These are phyloP conservation scores for Kluyveromyces sp. DNA, from an alignment of 1,139 yeast species.

Conservation along the genomic window DNA sequence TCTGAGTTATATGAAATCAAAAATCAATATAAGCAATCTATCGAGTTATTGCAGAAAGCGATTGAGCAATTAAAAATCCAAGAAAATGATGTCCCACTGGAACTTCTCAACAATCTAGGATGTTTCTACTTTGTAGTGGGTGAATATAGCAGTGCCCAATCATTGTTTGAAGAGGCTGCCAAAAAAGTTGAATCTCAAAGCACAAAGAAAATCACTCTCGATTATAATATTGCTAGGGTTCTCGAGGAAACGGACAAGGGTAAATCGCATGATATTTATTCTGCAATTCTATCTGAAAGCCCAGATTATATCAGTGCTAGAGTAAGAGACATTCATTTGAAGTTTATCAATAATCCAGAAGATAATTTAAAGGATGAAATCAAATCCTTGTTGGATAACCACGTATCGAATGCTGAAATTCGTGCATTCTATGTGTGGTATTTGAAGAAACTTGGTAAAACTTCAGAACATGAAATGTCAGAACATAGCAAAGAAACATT, in stretches of 20 bases:
- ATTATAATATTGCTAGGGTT: slow-evolving; percentile 58
- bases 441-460: slow-evolving; percentile 39
- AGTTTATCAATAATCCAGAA: slow-evolving; percentile 29
- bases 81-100: slow-evolving; percentile 50
- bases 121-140: slow-evolving; percentile 70
- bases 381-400: slow-evolving; percentile 43
- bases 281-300: slow-evolving; percentile 44
- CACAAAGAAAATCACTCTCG: slow-evolving; percentile 36
- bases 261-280: slow-evolving; percentile 38
- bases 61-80: slow-evolving; percentile 41
- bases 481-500: slow-evolving; percentile 79
- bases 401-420: slow-evolving; percentile 64
- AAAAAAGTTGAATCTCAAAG: slow-evolving; percentile 31
- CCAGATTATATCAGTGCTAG: slow-evolving; percentile 76
- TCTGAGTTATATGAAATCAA: slow-evolving; percentile 60
- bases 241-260: slow-evolving; percentile 39
- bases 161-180: slow-evolving; percentile 46
- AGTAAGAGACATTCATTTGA: slow-evolving; percentile 58
- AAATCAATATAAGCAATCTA: slow-evolving; percentile 47
- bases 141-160: slow-evolving; percentile 44
- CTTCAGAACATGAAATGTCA: slow-evolving; percentile 57
- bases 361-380: slow-evolving; percentile 47
- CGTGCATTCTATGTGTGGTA: slow-evolving; percentile 94
- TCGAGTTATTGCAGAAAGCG: slow-evolving; percentile 50
- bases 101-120: slow-evolving; percentile 75